Base-by-base conservation (phyloP, 1,139 yeast genomes). In the Hansenula lynferdii region DNA sequence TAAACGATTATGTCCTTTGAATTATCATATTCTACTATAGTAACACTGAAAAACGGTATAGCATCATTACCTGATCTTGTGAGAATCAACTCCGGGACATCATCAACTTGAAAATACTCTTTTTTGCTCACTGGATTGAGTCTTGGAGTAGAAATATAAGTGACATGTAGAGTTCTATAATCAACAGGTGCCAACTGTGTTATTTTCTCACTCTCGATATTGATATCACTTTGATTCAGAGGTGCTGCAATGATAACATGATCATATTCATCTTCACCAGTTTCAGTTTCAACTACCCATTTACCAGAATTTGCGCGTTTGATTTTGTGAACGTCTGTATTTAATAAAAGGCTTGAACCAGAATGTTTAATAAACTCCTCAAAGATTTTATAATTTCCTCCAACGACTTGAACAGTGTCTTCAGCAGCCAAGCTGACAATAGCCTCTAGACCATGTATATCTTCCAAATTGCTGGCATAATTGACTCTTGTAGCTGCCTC, bases 171-270 rank as follows among this genome's bases (percentile, higher is more conserved):
- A 0, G 45, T 42, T 35, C 60, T 49, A 38, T 64, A 64, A 27
- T 57, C 56, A 18, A 57, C 57, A 7, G 41, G 34, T 10, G 43
- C 34, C 8, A 45, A 14, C 9, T 14, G 5, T 5, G 16, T 16
- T 5, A 48, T 45, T 8, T 43, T 39, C 8, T 42, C 37, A 12
- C 36, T 40, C 15, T 20, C 37, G n/a, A 49, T 27, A 1, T 37
- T 32, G 30, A 69, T 54, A 5, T 44, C 44, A 1, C 68, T 41
- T 29, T 54, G 62, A 23, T 54, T 44, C 25, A 52, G 48, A 2
- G 76, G 76, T 0, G 69, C 55, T 2, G 75, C 74, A 17, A 70
- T 46, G 14, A 70, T 51, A 8, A 70, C 70, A 23, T 65, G 54
- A 41, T 70, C 73, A 45, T 57, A 70, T 1, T 52, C 56, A 2